Base-by-base conservation (phyloP, 2,329 filamentous ascomycete genomes). In the Ascosphaera acerosa region DNA sequence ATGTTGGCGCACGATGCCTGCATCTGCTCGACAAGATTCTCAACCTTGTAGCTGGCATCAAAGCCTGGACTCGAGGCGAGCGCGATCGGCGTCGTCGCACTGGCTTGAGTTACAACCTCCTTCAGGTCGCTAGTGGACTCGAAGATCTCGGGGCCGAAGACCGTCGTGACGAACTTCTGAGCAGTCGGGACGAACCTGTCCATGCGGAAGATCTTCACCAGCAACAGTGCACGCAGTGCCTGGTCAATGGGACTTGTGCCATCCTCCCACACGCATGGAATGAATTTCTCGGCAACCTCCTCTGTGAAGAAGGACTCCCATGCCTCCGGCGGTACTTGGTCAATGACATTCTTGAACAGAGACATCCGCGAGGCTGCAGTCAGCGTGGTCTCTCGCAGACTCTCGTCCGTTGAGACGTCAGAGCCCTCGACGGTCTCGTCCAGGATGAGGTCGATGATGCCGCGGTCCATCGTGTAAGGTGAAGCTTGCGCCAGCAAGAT, bases 11-110 rank as follows among this genome's bases (percentile, higher is more conserved):
- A 97, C 33, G 67, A 71, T 32, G 78, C 72, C 35, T 69, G 67
- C 50, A 70, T 72, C 40, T 78, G 68, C 52, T 91, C 78, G 18
- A 94, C 89, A 33, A 97, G 62, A 37, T 73, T 80, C 51, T 97
- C 87, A 36, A 97, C 87, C 61, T 97, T 97, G 69, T 94, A 97
- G 49, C 80, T 91, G 33, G 89, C 89, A 52, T 97, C 87, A 49
- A 97, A 97, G 22, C 87, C 87, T 36, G 84, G 81, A 44, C 76
- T 92, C 4, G 87, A 97, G 44, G 84, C 84, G 20, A 97, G 65
- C 3, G 87, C 76, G 41, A 97, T 76, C 6, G 87, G 87, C 2
- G 78, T 71, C 18, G 70, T 77, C 18, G 84, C 71, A 4, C 72
- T 73, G 32, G 91, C 80, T 51, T 90, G 74, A 32, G 71, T 66